Percentiles rank a stretch among this genome's conserved stretches.
phyloP scores from a whole-genome alignment of 2,329 filamentous ascomycete genomes.

The Diaporthe helianthi region DNA sequence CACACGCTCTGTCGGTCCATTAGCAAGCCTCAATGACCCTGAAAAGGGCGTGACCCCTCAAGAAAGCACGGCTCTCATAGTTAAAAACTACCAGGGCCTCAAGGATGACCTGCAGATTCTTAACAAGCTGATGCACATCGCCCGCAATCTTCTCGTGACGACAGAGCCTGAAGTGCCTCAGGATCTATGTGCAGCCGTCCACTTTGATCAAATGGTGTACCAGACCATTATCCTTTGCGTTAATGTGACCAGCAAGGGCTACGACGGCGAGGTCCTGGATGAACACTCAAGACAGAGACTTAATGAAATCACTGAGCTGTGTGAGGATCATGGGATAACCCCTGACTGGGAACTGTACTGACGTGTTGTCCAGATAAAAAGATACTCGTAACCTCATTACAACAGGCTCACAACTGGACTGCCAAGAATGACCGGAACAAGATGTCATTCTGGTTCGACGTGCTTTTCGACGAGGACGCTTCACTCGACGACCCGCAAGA shows the following conservation, averaged over 20 bases:
- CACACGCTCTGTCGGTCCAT: slow-evolving; percentile 63
- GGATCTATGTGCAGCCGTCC: slow-evolving; percentile 68
- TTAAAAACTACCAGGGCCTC: slow-evolving; percentile 66
- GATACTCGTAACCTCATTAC: slow-evolving; percentile 68
- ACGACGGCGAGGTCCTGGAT: slow-evolving; percentile 68
- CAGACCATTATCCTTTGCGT: slow-evolving; percentile 71
- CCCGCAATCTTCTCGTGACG: slow-evolving; percentile 69
- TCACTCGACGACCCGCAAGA: slow-evolving; percentile 58
- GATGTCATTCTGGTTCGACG: slow-evolving; percentile 73
- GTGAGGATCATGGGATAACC: slow-evolving; percentile 47
- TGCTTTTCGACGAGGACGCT: slow-evolving; percentile 66
- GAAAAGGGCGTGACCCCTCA: slow-evolving; percentile 65
- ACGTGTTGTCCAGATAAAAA: slow-evolving; percentile 62
- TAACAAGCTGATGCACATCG: slow-evolving; percentile 73
- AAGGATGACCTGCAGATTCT: slow-evolving; percentile 69
- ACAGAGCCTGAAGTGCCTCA: slow-evolving; percentile 70
- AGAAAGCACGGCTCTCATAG: slow-evolving; percentile 68
- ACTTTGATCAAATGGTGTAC: slow-evolving; percentile 71
- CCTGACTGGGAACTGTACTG: slow-evolving; percentile 32
- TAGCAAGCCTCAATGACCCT: slow-evolving; percentile 60
- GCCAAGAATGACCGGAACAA: slow-evolving; percentile 74
- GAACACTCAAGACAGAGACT: slow-evolving; percentile 63
- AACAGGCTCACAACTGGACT: slow-evolving; percentile 74
- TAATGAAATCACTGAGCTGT: slow-evolving; percentile 69
- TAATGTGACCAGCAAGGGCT: slow-evolving; percentile 72